A percentile compares a stretch with the other conserved stretches of the same genome.
Conservation (phyloP, 2,329 filamentous ascomycete species). For the Sarocladium oryzae region DNA sequence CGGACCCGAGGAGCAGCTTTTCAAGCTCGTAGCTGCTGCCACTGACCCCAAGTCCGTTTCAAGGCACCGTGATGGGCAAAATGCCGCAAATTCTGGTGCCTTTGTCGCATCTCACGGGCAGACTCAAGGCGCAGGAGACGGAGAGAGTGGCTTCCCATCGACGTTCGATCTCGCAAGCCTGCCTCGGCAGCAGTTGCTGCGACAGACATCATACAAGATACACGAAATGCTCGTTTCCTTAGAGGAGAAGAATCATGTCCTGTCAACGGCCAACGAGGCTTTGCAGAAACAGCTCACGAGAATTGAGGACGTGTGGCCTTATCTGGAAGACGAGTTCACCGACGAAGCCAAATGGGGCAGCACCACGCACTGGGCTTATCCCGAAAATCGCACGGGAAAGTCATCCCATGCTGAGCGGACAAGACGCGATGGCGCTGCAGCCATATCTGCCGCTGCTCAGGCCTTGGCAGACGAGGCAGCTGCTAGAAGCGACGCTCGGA, state of each 20-base stretch:
- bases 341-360: slow-evolving; percentile 93
- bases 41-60: slow-evolving; percentile 44
- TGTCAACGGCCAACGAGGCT: slow-evolving; percentile 85
- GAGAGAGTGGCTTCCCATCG: slow-evolving; percentile 32
- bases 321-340: slow-evolving; percentile 83
- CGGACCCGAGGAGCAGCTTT: slow-evolving; percentile 75
- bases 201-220: slow-evolving; percentile 70
- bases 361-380: slow-evolving; percentile 90
- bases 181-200: slow-evolving; percentile 66
- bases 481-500: slow-evolving; percentile 74
- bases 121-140: slow-evolving; percentile 31
- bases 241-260: slow-evolving; percentile 96
- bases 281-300: slow-evolving; percentile 78
- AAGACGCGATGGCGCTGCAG: slow-evolving; percentile 70
- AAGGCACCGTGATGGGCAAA: slow-evolving; percentile 28
- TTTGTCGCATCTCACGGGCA: slow-evolving; percentile 30
- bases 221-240: slow-evolving; percentile 82
- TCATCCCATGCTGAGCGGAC: slow-evolving; percentile 65
- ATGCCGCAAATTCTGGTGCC: slow-evolving; percentile 18
- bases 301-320: slow-evolving; percentile 79
- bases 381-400: slow-evolving; percentile 66
- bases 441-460: slow-evolving; percentile 70
- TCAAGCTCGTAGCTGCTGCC: slow-evolving; percentile 64
- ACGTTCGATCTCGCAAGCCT: slow-evolving; percentile 53
- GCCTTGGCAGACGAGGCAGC: slow-evolving; percentile 78